Base-by-base conservation (phyloP, 1,139 yeast genomes). In the Nakaseomyces sp. region DNA sequence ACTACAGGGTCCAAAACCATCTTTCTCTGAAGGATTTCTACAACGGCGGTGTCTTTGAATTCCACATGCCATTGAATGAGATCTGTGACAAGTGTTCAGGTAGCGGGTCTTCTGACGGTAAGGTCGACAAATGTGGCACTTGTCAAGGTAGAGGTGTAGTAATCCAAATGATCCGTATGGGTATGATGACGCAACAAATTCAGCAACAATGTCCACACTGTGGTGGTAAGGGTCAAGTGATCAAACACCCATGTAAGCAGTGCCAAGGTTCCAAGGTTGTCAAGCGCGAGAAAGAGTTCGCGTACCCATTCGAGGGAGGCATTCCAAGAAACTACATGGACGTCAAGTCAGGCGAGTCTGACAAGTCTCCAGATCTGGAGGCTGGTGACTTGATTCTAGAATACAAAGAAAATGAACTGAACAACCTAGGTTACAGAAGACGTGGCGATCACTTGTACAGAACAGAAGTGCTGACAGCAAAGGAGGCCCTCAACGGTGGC, bases 131-230 rank as follows among this genome's bases (percentile, higher is more conserved):
- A 18, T 91, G 98, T 68, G 54, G 62, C 1, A 68, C 69, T 44
- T 91, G 98, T 68, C 65, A 70, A 12, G 98, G 98, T 1, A 67
- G 68, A 18, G 98, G 98, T 25, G 69, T 80, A 31, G 66, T 76
- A 30, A 62, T 79, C n/a, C 74, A 81, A 45, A 73, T 78, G 44
- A 72, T 83, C 50, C 95, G 88, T 62, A 65, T 91, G 51, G 96
- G 87, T 0, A 95, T 94, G 8, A 85, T 91, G 87, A 69, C 85
- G 49, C 97, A 89, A 63, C 86, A 83, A 50, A 73, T 88, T 54
- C 89, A 85, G 59, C 74, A 79, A 43, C 72, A 72, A 12, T 91
- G 98, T 71, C 88, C 83, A 47, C 68, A 67, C 45, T 91, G 98
- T 70, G 67, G 70, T 15, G 98, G 98, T 30, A 68, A 71, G 43